Evolutionary conservation across 495 filamentous ascomycete species (phyloP).

Genomic region (Darksidea phi): DNA sequence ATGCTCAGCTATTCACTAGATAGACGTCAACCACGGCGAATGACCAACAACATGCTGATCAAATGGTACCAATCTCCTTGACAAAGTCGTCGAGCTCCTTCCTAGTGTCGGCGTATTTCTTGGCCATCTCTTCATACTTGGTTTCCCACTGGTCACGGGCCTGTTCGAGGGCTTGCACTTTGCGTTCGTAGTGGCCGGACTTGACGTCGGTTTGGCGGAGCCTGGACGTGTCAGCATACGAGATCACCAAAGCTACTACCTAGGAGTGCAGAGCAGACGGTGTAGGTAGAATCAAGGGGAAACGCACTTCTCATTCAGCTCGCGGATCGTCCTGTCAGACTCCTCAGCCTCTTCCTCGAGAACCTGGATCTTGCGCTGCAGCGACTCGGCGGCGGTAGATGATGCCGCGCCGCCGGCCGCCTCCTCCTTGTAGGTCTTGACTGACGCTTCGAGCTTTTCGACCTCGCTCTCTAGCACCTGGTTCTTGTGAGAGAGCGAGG

Average conservation of each 20-base stretch:
- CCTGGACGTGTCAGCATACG: constrained; percentile 49
- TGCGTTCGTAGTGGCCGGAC: constrained; percentile 98
- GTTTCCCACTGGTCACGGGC: constrained; percentile 87
- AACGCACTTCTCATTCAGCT: constrained; percentile 96
- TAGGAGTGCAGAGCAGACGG: background rate
- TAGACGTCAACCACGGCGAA: constrained; percentile 14
- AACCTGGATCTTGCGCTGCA: constrained; percentile 88
- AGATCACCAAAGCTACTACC: background rate
- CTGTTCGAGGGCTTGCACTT: constrained; percentile 91
- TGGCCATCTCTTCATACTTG: constrained; percentile 94
- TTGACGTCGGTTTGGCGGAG: constrained; percentile 98
- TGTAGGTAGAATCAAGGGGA: background rate
- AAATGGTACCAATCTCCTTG: constrained; percentile 86
- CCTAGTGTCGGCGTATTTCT: constrained; percentile 80
- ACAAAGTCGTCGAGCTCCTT: constrained; percentile 91
- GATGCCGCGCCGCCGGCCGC: constrained; percentile 71
- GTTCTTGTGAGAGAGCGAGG: constrained; percentile 89
- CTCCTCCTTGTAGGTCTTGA: constrained; percentile 76
- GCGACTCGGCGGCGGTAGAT: constrained; percentile 79
- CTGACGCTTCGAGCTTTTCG: constrained; percentile 76
- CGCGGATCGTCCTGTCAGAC: constrained; percentile 88
- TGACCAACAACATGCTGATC: constrained; percentile 40
- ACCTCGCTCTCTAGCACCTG: constrained; percentile 81
- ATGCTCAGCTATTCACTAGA: constrained; percentile 1
- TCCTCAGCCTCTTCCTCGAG: constrained; percentile 97